Percentiles rank a stretch among this genome's conserved stretches.
These are phyloP conservation scores for Alternaria sp. DNA, from an alignment of 2,329 filamentous ascomycete species.

Conservation along the genomic window DNA sequence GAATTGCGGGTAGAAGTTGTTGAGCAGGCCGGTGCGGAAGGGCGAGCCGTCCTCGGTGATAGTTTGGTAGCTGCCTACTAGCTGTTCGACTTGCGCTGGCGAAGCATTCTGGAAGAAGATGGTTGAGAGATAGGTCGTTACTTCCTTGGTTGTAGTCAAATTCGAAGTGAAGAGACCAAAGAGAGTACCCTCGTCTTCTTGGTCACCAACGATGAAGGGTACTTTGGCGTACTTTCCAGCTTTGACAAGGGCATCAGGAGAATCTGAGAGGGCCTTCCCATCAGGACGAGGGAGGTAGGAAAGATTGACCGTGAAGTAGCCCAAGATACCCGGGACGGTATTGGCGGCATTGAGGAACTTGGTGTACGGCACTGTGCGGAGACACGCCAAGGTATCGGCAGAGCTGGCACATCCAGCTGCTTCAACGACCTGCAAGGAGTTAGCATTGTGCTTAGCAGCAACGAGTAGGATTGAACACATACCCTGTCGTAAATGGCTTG, in stretches of 20 bases:
- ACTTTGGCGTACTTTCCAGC: conserved; percentile 64
- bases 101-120: conserved; percentile 67
- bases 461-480: not conserved
- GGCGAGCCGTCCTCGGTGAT: conserved; percentile 68
- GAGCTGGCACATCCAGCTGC: conserved; percentile 54
- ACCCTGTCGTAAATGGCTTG: conserved; percentile 64
- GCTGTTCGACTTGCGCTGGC: conserved; percentile 56
- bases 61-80: conserved; percentile 70
- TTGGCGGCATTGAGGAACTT: conserved; percentile 68
- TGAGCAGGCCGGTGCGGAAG: conserved; percentile 71
- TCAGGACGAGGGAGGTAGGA: conserved; percentile 79
- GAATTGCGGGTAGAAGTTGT: conserved; percentile 77
- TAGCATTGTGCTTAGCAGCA: conserved; percentile 59
- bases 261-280: conserved; percentile 65
- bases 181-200: conserved; percentile 81
- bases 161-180: conserved; percentile 74
- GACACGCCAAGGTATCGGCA: conserved; percentile 55
- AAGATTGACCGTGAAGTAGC: conserved; percentile 71
- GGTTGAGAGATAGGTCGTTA: conserved; percentile 68
- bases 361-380: conserved; percentile 55
- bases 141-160: conserved; percentile 64
- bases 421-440: conserved; percentile 55
- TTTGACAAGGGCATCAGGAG: conserved; percentile 64
- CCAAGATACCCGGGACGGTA: conserved; percentile 71
- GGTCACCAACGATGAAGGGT: conserved; percentile 72